Evolutionary conservation across 768 basidiomycete genomes (phyloP).

Genomic region (Chalciporus pseudorubinellus): DNA sequence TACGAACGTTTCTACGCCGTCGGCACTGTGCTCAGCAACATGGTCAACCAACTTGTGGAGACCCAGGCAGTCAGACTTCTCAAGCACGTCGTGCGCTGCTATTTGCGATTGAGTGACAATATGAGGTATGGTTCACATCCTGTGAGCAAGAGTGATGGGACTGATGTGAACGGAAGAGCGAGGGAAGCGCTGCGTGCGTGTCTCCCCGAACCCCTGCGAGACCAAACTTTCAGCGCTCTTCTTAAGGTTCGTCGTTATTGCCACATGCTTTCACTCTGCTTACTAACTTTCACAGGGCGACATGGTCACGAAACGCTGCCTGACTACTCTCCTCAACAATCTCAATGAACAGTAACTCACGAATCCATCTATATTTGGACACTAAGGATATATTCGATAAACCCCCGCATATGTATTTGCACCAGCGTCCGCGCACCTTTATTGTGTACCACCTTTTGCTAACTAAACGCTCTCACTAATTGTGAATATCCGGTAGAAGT

Average conservation of each 20-base stretch:
- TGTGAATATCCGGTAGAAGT: constrained; percentile 31
- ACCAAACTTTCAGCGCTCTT: constrained; percentile 87
- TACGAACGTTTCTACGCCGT: constrained; percentile 99
- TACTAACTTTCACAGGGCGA: constrained; percentile 61
- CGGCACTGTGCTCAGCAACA: constrained; percentile 96
- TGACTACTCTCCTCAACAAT: constrained; percentile 87
- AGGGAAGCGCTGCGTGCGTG: constrained; percentile 95
- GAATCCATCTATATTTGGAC: constrained; percentile 22
- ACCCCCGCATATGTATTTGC: constrained; percentile 29
- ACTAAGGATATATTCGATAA: constrained; percentile 29
- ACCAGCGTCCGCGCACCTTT: constrained; percentile 19
- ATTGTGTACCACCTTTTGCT: constrained; percentile 32
- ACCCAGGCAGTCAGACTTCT: constrained; percentile 94
- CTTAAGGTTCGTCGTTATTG: constrained; percentile 63
- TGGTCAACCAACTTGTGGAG: constrained; percentile 98
- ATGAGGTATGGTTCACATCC: constrained; percentile 58
- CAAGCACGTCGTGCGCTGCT: constrained; percentile 98
- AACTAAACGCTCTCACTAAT: constrained; percentile 33
- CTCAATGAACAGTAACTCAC: constrained; percentile 60
- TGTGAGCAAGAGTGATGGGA: constrained; percentile 3
- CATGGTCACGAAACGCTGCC: constrained; percentile 95
- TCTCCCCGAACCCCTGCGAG: constrained; percentile 90
- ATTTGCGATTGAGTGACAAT: constrained; percentile 94
- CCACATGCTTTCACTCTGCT: constrained; percentile 5
- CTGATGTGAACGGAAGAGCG: constrained; percentile 53